These are phyloP conservation scores for Nephelium lappaceum DNA, from an alignment of 345 rosid genomes.

Conservation along the genomic window DNA sequence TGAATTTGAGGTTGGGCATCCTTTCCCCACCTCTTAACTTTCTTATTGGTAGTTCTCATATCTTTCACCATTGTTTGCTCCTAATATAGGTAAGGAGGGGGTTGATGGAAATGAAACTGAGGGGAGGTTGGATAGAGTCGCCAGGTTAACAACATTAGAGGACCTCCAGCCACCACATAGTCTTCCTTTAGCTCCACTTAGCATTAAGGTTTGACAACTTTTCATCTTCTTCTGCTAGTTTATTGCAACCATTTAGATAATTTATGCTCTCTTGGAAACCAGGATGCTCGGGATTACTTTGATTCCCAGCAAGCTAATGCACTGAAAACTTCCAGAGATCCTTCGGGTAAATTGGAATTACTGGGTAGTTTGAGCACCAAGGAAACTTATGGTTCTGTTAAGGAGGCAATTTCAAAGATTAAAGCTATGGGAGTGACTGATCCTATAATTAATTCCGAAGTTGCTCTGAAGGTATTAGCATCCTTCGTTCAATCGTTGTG, in stretches of 20 bases:
- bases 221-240: conserved; percentile 21
- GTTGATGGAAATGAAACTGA: conserved; percentile 42
- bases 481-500: conserved; percentile 16
- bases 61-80: conserved; percentile 28
- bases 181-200: conserved; percentile 68
- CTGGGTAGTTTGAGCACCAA: conserved; percentile 43
- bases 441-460: conserved; percentile 68
- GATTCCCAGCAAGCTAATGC: conserved; percentile 91
- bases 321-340: conserved; percentile 51
- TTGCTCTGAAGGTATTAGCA: conserved; percentile 65
- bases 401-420: conserved; percentile 58
- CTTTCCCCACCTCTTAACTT: background rate
- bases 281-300: conserved; percentile 97
- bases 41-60: conserved; percentile 14
- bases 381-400: conserved; percentile 71
- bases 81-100: conserved; percentile 46
- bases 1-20: conserved; percentile 2
- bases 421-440: conserved; percentile 59
- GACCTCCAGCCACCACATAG: conserved; percentile 72
- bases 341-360: conserved; percentile 38
- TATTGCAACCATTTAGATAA: conserved; percentile 8
- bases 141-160: conserved; percentile 74
- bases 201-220: conserved; percentile 61
- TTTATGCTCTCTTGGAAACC: conserved; percentile 27
- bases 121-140: conserved; percentile 51